phyloP scores from a whole-genome alignment of 2,329 filamentous ascomycete species.

The Sordariomycetes sp. region DNA sequence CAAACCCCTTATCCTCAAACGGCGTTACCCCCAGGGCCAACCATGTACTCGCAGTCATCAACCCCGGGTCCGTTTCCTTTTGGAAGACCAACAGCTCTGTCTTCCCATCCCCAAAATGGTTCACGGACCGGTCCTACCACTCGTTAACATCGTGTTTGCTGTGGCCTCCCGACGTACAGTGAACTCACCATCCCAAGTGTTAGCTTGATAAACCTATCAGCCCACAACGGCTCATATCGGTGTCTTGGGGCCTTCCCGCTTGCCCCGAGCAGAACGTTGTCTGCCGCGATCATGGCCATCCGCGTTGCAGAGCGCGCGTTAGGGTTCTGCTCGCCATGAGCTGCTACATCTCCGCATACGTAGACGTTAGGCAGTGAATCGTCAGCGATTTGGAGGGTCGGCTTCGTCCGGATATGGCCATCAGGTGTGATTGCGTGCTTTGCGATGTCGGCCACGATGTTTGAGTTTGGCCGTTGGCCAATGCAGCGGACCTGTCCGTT shows the following conservation, averaged over 20 bases:
- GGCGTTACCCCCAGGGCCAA: conserved; percentile 29
- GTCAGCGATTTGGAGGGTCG: conserved; percentile 45
- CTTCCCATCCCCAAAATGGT: conserved; percentile 29
- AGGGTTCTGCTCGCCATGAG: conserved; percentile 34
- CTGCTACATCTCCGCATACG: conserved; percentile 55
- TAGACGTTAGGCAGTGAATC: conserved; percentile 40
- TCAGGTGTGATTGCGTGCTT: conserved; percentile 31
- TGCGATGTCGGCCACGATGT: conserved; percentile 30
- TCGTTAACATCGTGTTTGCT: too few species aligned
- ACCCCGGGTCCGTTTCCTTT: conserved; percentile 29
- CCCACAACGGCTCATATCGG: conserved; percentile 30
- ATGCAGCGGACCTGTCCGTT: conserved; percentile 51
- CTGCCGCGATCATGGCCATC: conserved; percentile 40
- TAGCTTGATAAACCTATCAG: conserved; percentile 40
- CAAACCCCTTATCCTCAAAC: conserved; percentile 23
- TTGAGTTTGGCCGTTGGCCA: conserved; percentile 47
- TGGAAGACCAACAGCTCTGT: conserved; percentile 28
- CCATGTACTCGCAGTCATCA: conserved; percentile 33
- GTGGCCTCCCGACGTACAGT: background rate
- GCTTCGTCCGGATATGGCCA: conserved; percentile 40
- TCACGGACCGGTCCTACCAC: conserved; percentile 31
- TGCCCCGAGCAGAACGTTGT: conserved; percentile 41
- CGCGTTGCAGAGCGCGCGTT: conserved; percentile 43
- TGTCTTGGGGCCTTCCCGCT: conserved; percentile 24
- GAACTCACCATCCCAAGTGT: conserved; percentile 38